These are phyloP conservation scores for Microdochium nivale DNA, from an alignment of 2,329 filamentous ascomycete species.

Conservation along the genomic window DNA sequence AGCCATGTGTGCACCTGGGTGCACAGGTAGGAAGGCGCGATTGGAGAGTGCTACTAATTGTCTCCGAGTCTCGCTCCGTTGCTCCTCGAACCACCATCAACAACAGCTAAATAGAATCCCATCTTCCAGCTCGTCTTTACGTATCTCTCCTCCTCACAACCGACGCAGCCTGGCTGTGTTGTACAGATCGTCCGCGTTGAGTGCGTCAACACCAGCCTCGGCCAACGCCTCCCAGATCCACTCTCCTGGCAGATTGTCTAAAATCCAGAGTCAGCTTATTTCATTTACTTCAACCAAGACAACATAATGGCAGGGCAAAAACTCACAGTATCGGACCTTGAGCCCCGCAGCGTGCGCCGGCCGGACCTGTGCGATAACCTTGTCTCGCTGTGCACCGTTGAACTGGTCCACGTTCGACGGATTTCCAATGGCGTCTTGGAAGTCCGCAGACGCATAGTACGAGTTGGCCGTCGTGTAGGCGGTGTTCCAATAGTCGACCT, in stretches of 20 bases:
- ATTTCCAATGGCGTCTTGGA: constrained; percentile 12
- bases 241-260: constrained; percentile 17
- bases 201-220: constrained; percentile 14
- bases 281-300: constrained; percentile 4
- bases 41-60: no score
- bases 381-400: constrained; percentile 7
- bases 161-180: constrained; percentile 11
- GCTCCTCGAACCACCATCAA: no score
- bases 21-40: no score
- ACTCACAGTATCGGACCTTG: constrained; percentile 20
- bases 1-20: no score
- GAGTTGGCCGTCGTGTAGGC: constrained; percentile 14
- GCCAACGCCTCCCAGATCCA: constrained; percentile 16
- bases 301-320: background rate
- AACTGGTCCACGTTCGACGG: constrained; percentile 8
- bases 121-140: background rate
- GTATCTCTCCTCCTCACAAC: background rate
- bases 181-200: constrained; percentile 17
- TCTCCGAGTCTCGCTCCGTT: no score
- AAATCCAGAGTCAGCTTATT: background rate
- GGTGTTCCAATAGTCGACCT: constrained; percentile 10
- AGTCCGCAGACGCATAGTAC: constrained; percentile 18
- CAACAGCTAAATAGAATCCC: background rate
- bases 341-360: constrained; percentile 14
- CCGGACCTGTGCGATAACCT: constrained; percentile 11